Base-by-base conservation (phyloP, 192 early-diverging fungal species). In the Oehlia diaphana region DNA sequence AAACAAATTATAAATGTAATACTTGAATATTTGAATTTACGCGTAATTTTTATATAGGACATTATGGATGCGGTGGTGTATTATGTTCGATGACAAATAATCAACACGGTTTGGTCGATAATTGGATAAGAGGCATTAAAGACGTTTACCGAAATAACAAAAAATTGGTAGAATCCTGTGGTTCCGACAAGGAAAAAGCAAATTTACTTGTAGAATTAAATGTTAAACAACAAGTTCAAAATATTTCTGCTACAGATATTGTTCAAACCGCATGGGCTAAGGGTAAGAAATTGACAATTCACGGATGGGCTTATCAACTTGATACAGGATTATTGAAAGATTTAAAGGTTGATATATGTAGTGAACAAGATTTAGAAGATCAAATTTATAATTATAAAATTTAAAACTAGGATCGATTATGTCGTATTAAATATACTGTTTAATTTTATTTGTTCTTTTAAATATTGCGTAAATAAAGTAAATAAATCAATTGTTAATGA, bases 81-180 rank as follows among this genome's bases (percentile, higher is more conserved):
- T 84, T 84, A 44, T 90, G 90, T 1, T 90, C 92, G 16, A 82
- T 90, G 82, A 82, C 84, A 21, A 87, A 85, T 70, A 82, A 88
- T 53, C 89, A 93, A 70, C 86, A 89, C 66, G 94, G 94, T 21
- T 83, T 96, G 21, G 91, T 99, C 37, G 94, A 99, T 83, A 95
- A 94, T 85, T 98, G 96, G 96, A 88, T 98, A 50, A 83, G 91
- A 16, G 89, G 89, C 79, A 94, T 98, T 83, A 93, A 95, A 85
- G 96, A 95, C 78, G 84, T 97, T 21, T 94, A 94, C 74, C 74
- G 88, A 50, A 82, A 87, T 75, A 87, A 94, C 37, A 81, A 84
- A 65, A 63, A 71, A 31, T 82, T 85, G 74, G 75, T 91, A 3
- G 86, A 88, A 2, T 80, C 81, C 6, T 42, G 7, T 8, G 39